These are phyloP conservation scores for Waitea zeae DNA, from an alignment of 1,284 basidiomycete genomes.

Conservation along the genomic window DNA sequence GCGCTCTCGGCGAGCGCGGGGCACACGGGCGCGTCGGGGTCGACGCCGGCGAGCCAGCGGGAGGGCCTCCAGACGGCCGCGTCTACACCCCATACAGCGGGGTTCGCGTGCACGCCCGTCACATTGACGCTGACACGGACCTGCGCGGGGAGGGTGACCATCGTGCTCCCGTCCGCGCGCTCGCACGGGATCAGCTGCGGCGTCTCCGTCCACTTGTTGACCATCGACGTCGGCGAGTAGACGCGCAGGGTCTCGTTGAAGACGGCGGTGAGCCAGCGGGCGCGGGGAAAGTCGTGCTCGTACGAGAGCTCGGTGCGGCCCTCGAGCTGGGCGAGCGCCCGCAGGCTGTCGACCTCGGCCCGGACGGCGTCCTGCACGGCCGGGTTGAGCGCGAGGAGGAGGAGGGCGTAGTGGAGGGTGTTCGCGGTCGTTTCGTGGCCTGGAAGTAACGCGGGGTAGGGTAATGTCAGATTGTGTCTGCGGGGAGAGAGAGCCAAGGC, in stretches of 20 bases:
- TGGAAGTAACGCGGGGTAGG: too few relatives aligned
- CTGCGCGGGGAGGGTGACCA: constrained; percentile 5
- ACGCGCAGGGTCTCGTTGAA: constrained; percentile 8
- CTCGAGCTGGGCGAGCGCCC: constrained; percentile 2
- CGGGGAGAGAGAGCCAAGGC: too few relatives aligned
- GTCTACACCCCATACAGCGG: constrained; percentile 8
- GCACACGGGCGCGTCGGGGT: not conserved
- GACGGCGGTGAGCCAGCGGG: constrained; percentile 5
- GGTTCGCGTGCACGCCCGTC: constrained; percentile 6
- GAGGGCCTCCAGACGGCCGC: constrained; percentile 5
- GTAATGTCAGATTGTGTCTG: too few relatives aligned
- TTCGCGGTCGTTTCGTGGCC: constrained; percentile 10
- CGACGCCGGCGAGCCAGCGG: constrained; percentile 6
- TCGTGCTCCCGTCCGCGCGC: constrained; percentile 1
- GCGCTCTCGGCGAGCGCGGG: not conserved
- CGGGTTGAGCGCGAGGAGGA: constrained; percentile 7
- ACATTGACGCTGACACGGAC: constrained; percentile 8
- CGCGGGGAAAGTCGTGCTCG: constrained; percentile 6
- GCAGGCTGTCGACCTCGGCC: constrained; percentile 6
- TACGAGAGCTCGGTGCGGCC: constrained; percentile 5
- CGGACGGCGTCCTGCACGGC: constrained; percentile 6
- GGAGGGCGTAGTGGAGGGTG: constrained; percentile 8
- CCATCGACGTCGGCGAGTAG: constrained; percentile 8
- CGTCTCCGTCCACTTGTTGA: constrained; percentile 7
- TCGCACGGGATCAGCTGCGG: constrained; percentile 4